Evolutionary conservation across 2,329 filamentous ascomycete species (phyloP).

Genomic region (Clarireedia homoeocarpa): DNA sequence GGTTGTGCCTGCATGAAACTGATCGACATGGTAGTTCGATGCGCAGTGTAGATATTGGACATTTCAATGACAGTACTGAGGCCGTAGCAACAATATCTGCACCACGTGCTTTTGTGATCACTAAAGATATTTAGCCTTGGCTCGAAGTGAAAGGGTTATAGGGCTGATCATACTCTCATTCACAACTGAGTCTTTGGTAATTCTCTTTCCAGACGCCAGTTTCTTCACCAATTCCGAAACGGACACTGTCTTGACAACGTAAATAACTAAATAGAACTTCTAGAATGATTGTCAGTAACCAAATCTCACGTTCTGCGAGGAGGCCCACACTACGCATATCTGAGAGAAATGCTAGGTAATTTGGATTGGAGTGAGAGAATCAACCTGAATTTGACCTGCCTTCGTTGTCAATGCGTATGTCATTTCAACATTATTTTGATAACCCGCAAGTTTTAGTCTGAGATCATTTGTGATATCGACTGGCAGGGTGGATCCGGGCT

Average conservation of each 20-base stretch:
- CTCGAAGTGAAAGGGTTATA: background rate
- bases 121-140: conserved; percentile 37
- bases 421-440: conserved; percentile 71
- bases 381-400: conserved; percentile 42
- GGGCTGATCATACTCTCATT: conserved; percentile 59
- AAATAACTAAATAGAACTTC: conserved; percentile 66
- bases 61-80: conserved; percentile 82
- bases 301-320: background rate
- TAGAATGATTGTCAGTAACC: conserved; percentile 29
- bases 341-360: conserved; percentile 13
- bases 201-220: conserved; percentile 60
- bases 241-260: conserved; percentile 66
- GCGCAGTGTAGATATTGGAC: conserved; percentile 79
- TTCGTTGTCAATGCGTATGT: conserved; percentile 90
- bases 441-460: conserved; percentile 57
- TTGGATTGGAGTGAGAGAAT: conserved; percentile 8
- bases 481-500: conserved; percentile 86
- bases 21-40: conserved; percentile 76
- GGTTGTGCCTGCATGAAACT: conserved; percentile 74
- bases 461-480: conserved; percentile 80
- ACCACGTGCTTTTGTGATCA: conserved; percentile 74
- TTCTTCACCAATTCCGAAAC: conserved; percentile 63
- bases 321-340: conserved; percentile 2
- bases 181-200: conserved; percentile 75
- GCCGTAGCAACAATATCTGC: conserved; percentile 85